Evolutionary conservation across 768 basidiomycete genomes (phyloP).

Genomic region (Boletus sensibilis): DNA sequence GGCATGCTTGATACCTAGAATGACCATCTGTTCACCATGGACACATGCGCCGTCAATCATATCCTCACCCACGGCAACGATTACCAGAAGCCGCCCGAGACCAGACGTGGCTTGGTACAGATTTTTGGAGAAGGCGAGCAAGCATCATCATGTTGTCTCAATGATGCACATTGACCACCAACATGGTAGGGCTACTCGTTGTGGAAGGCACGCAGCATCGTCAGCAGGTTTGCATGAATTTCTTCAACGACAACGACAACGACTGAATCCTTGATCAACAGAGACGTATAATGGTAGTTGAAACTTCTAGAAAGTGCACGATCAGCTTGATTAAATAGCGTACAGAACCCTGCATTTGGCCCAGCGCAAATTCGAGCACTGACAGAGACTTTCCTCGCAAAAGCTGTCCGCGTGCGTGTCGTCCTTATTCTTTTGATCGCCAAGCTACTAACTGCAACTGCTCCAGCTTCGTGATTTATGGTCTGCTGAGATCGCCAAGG

Average conservation of each 20-base stretch:
- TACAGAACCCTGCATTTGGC: slow-evolving; percentile 66
- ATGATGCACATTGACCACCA: neutral
- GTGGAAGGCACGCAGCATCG: slow-evolving; percentile 43
- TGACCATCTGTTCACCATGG: slow-evolving; percentile 52
- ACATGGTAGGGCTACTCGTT: slow-evolving; percentile 47
- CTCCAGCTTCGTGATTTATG: slow-evolving; percentile 49
- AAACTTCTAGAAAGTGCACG: neutral
- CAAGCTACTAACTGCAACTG: neutral
- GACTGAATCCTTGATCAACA: neutral
- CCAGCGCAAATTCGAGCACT: slow-evolving; percentile 55
- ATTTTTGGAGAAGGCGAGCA: slow-evolving; percentile 42
- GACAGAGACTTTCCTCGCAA: slow-evolving; percentile 55
- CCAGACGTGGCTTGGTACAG: slow-evolving; percentile 37
- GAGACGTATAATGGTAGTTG: slow-evolving; percentile 32
- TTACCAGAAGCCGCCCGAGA: slow-evolving; percentile 54
- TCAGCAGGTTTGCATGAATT: slow-evolving; percentile 33
- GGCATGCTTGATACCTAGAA: slow-evolving; percentile 18
- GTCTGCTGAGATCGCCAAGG: slow-evolving; percentile 33
- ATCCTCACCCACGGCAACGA: slow-evolving; percentile 54
- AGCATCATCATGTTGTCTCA: neutral
- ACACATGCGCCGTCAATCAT: slow-evolving; percentile 62
- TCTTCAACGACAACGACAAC: neutral
- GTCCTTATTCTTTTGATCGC: neutral
- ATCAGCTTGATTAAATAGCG: neutral
- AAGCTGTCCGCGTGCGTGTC: slow-evolving; percentile 33